These are phyloP conservation scores for Stachybotrys chartarum DNA, from an alignment of 2,329 filamentous ascomycete species.

Conservation along the genomic window DNA sequence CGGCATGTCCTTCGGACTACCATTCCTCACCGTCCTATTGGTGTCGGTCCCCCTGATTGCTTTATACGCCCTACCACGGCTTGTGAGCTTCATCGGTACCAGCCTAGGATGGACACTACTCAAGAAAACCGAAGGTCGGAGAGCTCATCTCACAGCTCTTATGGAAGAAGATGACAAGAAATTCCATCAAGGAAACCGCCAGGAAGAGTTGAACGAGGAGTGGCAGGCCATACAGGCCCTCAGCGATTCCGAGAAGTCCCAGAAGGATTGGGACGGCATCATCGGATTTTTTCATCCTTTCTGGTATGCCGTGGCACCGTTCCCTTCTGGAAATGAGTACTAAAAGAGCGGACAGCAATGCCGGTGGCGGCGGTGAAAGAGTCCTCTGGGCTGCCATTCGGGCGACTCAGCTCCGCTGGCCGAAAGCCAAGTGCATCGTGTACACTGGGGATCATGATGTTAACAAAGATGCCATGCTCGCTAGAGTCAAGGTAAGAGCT, in stretches of 20 bases:
- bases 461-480: conserved; percentile 70
- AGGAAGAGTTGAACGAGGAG: conserved; percentile 46
- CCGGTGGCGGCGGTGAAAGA: conserved; percentile 89
- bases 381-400: conserved; percentile 94
- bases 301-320: conserved; percentile 53
- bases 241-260: conserved; percentile 29
- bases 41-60: conserved; percentile 11
- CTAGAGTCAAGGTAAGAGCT: conserved; percentile 59
- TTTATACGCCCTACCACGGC: conserved; percentile 16
- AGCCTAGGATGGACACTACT: conserved; percentile 53
- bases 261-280: conserved; percentile 69
- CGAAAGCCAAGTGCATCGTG: conserved; percentile 79
- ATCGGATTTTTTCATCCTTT: conserved; percentile 98
- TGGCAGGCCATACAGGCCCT: conserved; percentile 63
- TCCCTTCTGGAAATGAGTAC: neutral
- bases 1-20: neutral
- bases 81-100: conserved; percentile 27
- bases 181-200: conserved; percentile 24
- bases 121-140: conserved; percentile 56
- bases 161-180: conserved; percentile 39
- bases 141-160: conserved; percentile 47
- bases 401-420: conserved; percentile 83
- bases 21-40: conserved; percentile 2
- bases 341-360: conserved; percentile 56
- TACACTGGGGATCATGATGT: conserved; percentile 95